Base-by-base conservation (phyloP, 345 rosid genomes). In the Corymbia maculata region DNA sequence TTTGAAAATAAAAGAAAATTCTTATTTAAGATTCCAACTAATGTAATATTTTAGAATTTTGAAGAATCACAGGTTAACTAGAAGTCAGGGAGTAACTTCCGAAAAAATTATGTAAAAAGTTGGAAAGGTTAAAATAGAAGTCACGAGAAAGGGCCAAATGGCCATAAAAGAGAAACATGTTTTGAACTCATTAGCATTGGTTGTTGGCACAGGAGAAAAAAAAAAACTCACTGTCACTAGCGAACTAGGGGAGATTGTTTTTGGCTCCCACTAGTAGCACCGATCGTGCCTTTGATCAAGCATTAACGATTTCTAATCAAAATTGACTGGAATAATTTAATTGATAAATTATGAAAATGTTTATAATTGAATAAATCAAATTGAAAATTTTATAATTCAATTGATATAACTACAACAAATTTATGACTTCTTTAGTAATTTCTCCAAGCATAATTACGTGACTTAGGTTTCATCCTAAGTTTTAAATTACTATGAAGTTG, bases 321-420 rank as follows among this genome's bases (percentile, higher is more conserved):
- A 55, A 9, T 21, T 22, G 28, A 19, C 2, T 1, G 0, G 0
- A 55, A 4, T 55, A 12, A 0, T 11, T 55, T 11, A 8, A 55
- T 55, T 55, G 28, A 12, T 4, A 55, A 55, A 55, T 55, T 22
- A 5, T 6, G 24, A 55, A 55, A 55, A 22, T 21, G 0, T 21
- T 22, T 55, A 55, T 55, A 55, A 55, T 12, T 22, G 21, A 55
- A 55, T 4, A 21, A 2, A 55, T 5, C 9, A 4, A 1, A 55
- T 22, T 55, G 4, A 55, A 55, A 55, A 55, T 0, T 4, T 55
- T 55, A 22, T 21, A 1, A 55, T 0, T 0, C 0, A 55, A 55
- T 55, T 22, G 22, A 2, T 12, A 55, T 22, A 22, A 22, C 24
- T 55, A 55, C 10, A 8, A 55, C 9, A 55, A 55, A 55, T 22